phyloP scores from a whole-genome alignment of 768 basidiomycete genomes.

The Hypholoma sublateritium region DNA sequence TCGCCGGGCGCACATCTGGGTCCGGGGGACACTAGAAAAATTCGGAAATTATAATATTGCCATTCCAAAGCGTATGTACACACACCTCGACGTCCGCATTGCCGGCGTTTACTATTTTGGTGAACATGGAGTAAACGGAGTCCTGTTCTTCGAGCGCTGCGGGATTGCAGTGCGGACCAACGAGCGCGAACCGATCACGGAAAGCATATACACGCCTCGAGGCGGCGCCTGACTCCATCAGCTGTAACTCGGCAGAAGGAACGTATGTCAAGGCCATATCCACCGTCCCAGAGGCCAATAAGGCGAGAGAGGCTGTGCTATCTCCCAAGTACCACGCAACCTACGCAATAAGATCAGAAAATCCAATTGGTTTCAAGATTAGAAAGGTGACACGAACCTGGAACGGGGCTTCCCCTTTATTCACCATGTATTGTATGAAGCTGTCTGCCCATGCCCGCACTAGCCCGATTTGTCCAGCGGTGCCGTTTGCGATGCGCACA shows the following conservation, averaged over 20 bases:
- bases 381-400: slow-evolving; percentile 21
- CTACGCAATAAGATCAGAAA: slow-evolving; percentile 23
- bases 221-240: slow-evolving; percentile 29
- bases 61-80: neutral
- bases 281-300: slow-evolving; percentile 39
- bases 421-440: slow-evolving; percentile 41
- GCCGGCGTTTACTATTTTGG: slow-evolving; percentile 44
- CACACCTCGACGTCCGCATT: slow-evolving; percentile 41
- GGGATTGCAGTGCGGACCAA: slow-evolving; percentile 48
- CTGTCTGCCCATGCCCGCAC: slow-evolving; percentile 46
- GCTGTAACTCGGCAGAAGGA: slow-evolving; percentile 45
- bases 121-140: slow-evolving; percentile 42
- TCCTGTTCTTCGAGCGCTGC: slow-evolving; percentile 34
- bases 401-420: slow-evolving; percentile 30
- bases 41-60: neutral
- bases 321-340: slow-evolving; percentile 59
- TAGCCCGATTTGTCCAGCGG: slow-evolving; percentile 51
- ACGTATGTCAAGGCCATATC: slow-evolving; percentile 57
- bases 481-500: slow-evolving; percentile 49
- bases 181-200: slow-evolving; percentile 52
- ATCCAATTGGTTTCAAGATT: neutral
- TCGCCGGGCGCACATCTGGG: slow-evolving; percentile 29
- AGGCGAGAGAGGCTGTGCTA: slow-evolving; percentile 48
- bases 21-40: slow-evolving; percentile 24
- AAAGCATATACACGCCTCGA: slow-evolving; percentile 38